These are phyloP conservation scores for Quercus robur DNA, from an alignment of 306 rosid species.

Conservation along the genomic window DNA sequence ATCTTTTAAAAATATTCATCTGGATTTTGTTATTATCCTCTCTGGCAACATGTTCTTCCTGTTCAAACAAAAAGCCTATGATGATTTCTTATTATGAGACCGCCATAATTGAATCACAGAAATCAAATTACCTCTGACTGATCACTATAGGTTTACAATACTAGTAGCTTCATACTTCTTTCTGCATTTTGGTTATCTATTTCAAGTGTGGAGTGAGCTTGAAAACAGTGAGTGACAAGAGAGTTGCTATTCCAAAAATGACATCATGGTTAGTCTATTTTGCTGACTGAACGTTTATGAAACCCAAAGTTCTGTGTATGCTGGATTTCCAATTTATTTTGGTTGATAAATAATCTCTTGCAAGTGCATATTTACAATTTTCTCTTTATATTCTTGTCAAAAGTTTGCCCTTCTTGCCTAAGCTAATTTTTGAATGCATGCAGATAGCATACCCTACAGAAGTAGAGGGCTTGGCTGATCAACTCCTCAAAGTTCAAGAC, in stretches of 20 bases:
- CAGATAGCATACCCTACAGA: constrained; percentile 98
- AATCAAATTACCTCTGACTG: too few species aligned
- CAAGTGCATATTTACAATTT: neutral
- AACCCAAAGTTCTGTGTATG: neutral
- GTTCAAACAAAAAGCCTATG: neutral
- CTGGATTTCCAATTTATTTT: constrained; percentile 4
- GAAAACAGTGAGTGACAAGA: neutral
- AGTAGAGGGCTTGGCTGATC: constrained; percentile 60
- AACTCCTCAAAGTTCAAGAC: constrained; percentile 96
- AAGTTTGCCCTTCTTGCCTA: neutral
- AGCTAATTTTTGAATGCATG: constrained; percentile 12
- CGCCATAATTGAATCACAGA: too few species aligned
- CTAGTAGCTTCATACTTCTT: neutral
- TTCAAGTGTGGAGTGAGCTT: neutral
- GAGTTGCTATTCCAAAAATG: neutral
- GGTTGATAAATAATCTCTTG: neutral
- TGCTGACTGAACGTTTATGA: neutral
- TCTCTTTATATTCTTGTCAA: neutral
- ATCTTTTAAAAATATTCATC: neutral
- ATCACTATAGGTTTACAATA: too few species aligned
- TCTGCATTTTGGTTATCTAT: neutral
- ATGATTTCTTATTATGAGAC: too few species aligned
- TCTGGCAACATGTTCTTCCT: neutral
- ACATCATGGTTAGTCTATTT: neutral
- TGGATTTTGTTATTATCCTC: neutral